Evolutionary conservation across 176 grass and related monocot genomes (phyloP).

Genomic region (Paspalum notatum): DNA sequence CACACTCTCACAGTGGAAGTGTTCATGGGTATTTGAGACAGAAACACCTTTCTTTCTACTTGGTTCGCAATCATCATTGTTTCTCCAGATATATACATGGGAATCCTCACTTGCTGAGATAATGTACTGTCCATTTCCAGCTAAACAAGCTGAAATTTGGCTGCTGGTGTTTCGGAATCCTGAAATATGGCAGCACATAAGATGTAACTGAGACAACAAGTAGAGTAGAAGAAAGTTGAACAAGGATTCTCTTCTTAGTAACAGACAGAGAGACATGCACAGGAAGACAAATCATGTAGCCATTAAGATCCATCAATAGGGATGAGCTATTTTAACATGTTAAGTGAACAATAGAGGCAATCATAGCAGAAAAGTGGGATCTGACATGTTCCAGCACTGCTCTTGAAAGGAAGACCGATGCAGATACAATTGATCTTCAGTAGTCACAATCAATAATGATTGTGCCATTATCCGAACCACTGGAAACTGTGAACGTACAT

Average conservation of each 20-base stretch:
- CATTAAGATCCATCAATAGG: constrained; percentile 34
- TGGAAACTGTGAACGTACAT: constrained; percentile 8
- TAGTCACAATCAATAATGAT: constrained; percentile 27
- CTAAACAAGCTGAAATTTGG: constrained; percentile 84
- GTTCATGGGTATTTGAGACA: constrained; percentile 71
- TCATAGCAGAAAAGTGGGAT: constrained; percentile 25
- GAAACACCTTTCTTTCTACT: constrained; percentile 63
- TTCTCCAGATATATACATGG: constrained; percentile 87
- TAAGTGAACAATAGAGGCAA: constrained; percentile 36
- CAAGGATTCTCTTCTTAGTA: constrained; percentile 24
- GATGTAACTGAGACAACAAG: constrained; percentile 16
- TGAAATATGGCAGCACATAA: constrained; percentile 48
- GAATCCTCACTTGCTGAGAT: constrained; percentile 97
- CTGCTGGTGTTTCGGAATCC: constrained; percentile 95
- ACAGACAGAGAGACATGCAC: constrained; percentile 24
- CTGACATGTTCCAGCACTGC: constrained; percentile 28
- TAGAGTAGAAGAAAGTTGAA: constrained; percentile 14
- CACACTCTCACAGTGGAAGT: constrained; percentile 75
- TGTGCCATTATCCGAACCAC: constrained; percentile 20
- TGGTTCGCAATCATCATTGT: constrained; percentile 69
- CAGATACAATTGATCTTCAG: constrained; percentile 36
- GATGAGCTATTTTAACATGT: constrained; percentile 40
- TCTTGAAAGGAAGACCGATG: constrained; percentile 29
- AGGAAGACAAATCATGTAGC: constrained; percentile 23
- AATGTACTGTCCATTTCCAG: constrained; percentile 68